Conservation (phyloP, 805 yeast genomes). For the Saccharomycopsis sp. region DNA sequence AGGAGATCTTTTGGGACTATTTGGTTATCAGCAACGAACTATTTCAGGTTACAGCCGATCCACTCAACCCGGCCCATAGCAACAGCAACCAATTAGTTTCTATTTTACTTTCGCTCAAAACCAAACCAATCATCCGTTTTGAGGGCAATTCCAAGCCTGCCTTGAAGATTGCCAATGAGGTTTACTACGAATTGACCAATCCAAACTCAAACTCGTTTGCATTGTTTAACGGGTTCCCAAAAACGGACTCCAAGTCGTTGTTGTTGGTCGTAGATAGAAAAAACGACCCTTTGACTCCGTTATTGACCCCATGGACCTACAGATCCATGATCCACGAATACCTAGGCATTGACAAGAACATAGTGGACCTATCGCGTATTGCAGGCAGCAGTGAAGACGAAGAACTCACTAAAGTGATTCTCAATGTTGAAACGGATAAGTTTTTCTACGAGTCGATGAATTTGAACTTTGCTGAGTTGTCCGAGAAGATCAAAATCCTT, state of each 20-base stretch:
- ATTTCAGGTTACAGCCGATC: slow-evolving; percentile 29
- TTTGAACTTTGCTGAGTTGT: slow-evolving; percentile 89
- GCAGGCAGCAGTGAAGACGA: slow-evolving; percentile 23
- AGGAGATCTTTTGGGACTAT: slow-evolving; percentile 83
- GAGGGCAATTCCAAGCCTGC: slow-evolving; percentile 65
- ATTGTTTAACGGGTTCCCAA: slow-evolving; percentile 41
- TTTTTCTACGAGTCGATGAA: slow-evolving; percentile 80
- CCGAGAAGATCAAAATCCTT: slow-evolving; percentile 77
- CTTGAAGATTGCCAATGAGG: slow-evolving; percentile 60
- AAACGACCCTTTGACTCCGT: slow-evolving; percentile 89
- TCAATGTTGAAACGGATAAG: slow-evolving; percentile 61
- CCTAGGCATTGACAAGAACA: slow-evolving; percentile 72
- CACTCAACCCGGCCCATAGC: slow-evolving; percentile 18
- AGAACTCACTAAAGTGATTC: slow-evolving; percentile 58
- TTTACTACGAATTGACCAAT: slow-evolving; percentile 49
- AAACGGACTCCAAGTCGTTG: slow-evolving; percentile 62
- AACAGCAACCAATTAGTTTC: slow-evolving; percentile 27
- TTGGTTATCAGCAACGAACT: slow-evolving; percentile 65
- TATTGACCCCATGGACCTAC: slow-evolving; percentile 93
- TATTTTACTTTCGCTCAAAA: slow-evolving; percentile 62
- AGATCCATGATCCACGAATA: slow-evolving; percentile 96
- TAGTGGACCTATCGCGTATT: slow-evolving; percentile 53
- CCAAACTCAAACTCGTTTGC: slow-evolving; percentile 6
- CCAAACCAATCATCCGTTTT: slow-evolving; percentile 72
- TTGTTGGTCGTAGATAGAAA: slow-evolving; percentile 74